A percentile compares a stretch with the other conserved stretches of the same genome.
phyloP scores from a whole-genome alignment of 352 stramenopile genomes.

The Pythium aquatile region DNA sequence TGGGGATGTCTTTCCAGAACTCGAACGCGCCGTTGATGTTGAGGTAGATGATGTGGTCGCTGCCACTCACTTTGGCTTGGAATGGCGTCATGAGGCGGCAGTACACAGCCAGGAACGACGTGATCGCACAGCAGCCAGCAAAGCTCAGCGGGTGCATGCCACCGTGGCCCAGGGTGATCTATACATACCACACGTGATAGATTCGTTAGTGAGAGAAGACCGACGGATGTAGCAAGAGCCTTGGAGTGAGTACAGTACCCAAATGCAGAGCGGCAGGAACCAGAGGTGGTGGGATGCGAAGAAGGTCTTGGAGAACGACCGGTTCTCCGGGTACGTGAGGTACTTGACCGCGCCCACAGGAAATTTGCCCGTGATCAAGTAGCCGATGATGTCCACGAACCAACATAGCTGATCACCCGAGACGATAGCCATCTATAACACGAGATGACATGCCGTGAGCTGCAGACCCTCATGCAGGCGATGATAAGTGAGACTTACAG shows the following conservation, averaged over 20 bases:
- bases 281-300: constrained; percentile 83
- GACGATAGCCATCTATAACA: constrained; percentile 82
- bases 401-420: constrained; percentile 93
- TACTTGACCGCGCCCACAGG: constrained; percentile 90
- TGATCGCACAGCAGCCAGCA: constrained; percentile 48
- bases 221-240: not conserved
- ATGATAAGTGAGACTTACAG: constrained; percentile 33
- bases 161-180: constrained; percentile 64
- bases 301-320: constrained; percentile 77
- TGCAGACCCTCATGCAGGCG: not conserved
- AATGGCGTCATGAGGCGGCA: constrained; percentile 65
- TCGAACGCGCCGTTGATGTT: constrained; percentile 83
- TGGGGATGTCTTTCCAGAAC: constrained; percentile 83
- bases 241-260: constrained; percentile 30
- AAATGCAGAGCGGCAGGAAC: constrained; percentile 81
- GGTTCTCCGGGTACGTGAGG: constrained; percentile 81
- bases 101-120: constrained; percentile 58
- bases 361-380: constrained; percentile 80
- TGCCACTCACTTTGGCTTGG: constrained; percentile 53
- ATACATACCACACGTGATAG: not conserved
- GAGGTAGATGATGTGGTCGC: constrained; percentile 71
- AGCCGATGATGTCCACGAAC: constrained; percentile 86
- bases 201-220: not conserved
- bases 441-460: not conserved
- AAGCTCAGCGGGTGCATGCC: constrained; percentile 81